Evolutionary conservation across 2,329 filamentous ascomycete species (phyloP).

Genomic region (Coniosporium uncinatum): DNA sequence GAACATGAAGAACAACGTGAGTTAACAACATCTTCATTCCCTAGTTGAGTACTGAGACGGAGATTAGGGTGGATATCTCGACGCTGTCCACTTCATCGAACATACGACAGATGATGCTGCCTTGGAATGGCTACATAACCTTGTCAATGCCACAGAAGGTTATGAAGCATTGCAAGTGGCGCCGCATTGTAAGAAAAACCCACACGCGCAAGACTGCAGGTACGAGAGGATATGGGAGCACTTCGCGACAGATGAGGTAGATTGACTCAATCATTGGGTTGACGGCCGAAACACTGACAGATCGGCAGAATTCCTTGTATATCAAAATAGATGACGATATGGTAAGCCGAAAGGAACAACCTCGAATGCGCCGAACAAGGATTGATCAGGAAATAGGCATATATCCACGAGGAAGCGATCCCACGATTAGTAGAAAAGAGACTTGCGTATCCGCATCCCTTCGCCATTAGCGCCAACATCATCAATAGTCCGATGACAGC

Average conservation of each 20-base stretch:
- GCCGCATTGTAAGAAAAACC: no score
- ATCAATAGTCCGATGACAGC: slow-evolving; percentile 4
- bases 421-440: slow-evolving; percentile 1
- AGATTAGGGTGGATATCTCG: slow-evolving; percentile 5
- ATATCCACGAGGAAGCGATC: slow-evolving; percentile 6
- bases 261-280: no score
- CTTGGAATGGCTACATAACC: slow-evolving; percentile 2
- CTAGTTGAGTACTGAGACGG: no score
- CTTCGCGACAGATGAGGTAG: slow-evolving; percentile 1
- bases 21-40: no score
- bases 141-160: not conserved
- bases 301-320: slow-evolving; percentile 5
- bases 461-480: slow-evolving; percentile 6
- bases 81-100: slow-evolving; percentile 5
- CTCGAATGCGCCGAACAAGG: not conserved
- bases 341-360: not conserved
- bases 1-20: slow-evolving; percentile 4
- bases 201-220: not conserved
- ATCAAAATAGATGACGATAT: slow-evolving; percentile 7
- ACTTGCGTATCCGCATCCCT: slow-evolving; percentile 4
- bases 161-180: slow-evolving; percentile 1
- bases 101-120: slow-evolving; percentile 4
- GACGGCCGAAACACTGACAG: no score
- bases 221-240: slow-evolving; percentile 2
- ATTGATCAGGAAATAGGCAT: not conserved